Evolutionary conservation across 257 asterid species (phyloP).

Genomic region (Anisodus acutangulus): DNA sequence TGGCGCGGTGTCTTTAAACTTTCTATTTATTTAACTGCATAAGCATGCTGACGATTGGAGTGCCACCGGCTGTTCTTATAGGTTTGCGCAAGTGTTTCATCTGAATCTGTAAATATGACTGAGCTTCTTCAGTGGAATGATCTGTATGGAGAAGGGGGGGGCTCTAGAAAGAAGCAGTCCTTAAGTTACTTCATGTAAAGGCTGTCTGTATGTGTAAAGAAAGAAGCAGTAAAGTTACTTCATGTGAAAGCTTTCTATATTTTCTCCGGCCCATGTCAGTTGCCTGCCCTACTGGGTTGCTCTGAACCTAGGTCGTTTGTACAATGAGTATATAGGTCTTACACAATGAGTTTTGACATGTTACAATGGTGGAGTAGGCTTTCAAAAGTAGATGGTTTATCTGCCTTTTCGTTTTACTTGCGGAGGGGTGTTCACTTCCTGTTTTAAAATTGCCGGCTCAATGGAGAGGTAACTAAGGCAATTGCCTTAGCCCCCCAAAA

Average conservation of each 20-base stretch:
- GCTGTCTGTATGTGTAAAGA: conserved; percentile 34
- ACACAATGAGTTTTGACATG: conserved; percentile 42
- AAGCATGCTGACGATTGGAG: not conserved
- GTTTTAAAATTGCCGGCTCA: no score
- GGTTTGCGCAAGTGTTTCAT: conserved; percentile 82
- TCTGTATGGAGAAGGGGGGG: conserved; percentile 86
- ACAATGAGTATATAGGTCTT: conserved; percentile 46
- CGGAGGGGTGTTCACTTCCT: no score
- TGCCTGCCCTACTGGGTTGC: conserved; percentile 30
- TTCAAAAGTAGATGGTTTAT: conserved; percentile 30
- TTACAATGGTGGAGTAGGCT: conserved; percentile 43
- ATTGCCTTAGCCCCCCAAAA: no score
- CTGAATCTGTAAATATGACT: conserved; percentile 70
- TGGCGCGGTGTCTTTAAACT: conserved; percentile 24
- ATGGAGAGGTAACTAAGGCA: no score
- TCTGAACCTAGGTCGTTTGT: conserved; percentile 36
- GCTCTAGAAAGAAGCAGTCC: conserved; percentile 66
- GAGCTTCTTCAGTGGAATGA: conserved; percentile 86
- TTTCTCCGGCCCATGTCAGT: not conserved
- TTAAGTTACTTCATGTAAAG: conserved; percentile 77
- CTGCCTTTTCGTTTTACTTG: no score
- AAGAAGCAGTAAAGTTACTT: conserved; percentile 71
- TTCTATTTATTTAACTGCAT: not conserved
- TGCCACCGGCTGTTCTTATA: conserved; percentile 10
- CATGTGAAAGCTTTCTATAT: conserved; percentile 49